phyloP scores from a whole-genome alignment of 2,329 filamentous ascomycete species.

The Epichloe aotearoae region DNA sequence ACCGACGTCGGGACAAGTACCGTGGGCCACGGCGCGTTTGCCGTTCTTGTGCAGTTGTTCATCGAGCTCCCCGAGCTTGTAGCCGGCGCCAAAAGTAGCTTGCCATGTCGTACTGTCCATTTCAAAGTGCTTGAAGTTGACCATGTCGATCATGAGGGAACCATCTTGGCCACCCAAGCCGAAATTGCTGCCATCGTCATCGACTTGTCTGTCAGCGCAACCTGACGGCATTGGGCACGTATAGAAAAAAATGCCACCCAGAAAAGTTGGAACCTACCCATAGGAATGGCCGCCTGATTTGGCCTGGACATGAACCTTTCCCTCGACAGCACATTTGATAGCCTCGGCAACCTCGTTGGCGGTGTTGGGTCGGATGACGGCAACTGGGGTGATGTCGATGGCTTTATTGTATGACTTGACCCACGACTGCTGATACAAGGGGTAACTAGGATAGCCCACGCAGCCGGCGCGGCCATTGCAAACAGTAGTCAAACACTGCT shows the following conservation, averaged over 20 bases:
- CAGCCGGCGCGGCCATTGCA: constrained; percentile 32
- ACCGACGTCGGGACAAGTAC: constrained; percentile 46
- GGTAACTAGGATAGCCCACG: constrained; percentile 30
- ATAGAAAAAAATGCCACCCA: no score
- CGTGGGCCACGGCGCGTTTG: constrained; percentile 44
- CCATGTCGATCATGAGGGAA: constrained; percentile 39
- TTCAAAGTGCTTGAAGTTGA: constrained; percentile 36
- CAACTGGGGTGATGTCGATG: constrained; percentile 34
- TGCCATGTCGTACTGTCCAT: constrained; percentile 40
- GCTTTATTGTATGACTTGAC: constrained; percentile 41
- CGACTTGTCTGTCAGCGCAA: no score
- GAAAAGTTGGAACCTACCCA: constrained; percentile 25
- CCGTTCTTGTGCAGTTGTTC: constrained; percentile 35
- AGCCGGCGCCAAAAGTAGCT: constrained; percentile 42
- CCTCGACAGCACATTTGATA: constrained; percentile 40
- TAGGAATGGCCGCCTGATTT: constrained; percentile 54
- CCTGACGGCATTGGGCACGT: no score
- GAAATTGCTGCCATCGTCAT: constrained; percentile 18
- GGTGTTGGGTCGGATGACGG: constrained; percentile 41
- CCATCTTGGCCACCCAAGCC: constrained; percentile 38
- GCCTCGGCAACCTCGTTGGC: constrained; percentile 41
- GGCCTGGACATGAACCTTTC: constrained; percentile 42
- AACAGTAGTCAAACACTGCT: constrained; percentile 32
- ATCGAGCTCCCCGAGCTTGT: constrained; percentile 38
- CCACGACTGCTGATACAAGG: constrained; percentile 34